A percentile compares a stretch with the other conserved stretches of the same genome.
phyloP scores from a whole-genome alignment of 805 yeast genomes.

The Candida awuae region DNA sequence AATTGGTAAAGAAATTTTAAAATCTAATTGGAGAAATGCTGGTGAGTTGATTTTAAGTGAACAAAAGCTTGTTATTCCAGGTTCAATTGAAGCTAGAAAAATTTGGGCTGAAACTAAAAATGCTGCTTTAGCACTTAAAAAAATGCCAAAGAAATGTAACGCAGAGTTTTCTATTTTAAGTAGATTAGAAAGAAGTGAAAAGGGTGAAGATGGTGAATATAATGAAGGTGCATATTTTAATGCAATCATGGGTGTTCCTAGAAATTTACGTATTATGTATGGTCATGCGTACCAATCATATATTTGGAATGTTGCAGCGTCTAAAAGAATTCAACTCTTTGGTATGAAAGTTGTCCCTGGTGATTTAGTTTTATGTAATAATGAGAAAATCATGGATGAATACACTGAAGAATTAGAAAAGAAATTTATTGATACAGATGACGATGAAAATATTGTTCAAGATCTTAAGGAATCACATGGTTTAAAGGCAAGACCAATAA shows the following conservation, averaged over 20 bases:
- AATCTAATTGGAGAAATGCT: slow-evolving; percentile 72
- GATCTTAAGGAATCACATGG: slow-evolving; percentile 54
- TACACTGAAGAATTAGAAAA: slow-evolving; percentile 8
- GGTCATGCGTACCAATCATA: slow-evolving; percentile 97
- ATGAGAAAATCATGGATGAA: slow-evolving; percentile 17
- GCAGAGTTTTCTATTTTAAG: slow-evolving; percentile 75
- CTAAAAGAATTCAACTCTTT: slow-evolving; percentile 61
- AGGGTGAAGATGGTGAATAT: slow-evolving; percentile 39
- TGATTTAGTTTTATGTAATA: slow-evolving; percentile 57
- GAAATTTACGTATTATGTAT: slow-evolving; percentile 88
- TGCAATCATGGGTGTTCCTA: slow-evolving; percentile 83
- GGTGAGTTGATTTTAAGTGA: slow-evolving; percentile 74
- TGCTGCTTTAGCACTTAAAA: slow-evolving; percentile 53
- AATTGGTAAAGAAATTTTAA: slow-evolving; percentile 65
- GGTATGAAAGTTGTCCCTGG: slow-evolving; percentile 72
- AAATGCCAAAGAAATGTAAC: slow-evolving; percentile 81
- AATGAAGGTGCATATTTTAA: slow-evolving; percentile 53
- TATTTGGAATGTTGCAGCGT: slow-evolving; percentile 85
- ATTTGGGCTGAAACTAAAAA: slow-evolving; percentile 72
- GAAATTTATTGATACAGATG: slow-evolving; percentile 17
- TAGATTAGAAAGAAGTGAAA: slow-evolving; percentile 45
- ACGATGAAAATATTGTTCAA: slow-evolving; percentile 55
- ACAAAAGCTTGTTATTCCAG: slow-evolving; percentile 78
- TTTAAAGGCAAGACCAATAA: slow-evolving; percentile 64
- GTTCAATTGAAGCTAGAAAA: slow-evolving; percentile 72